Base-by-base conservation (phyloP, 2,329 filamentous ascomycete genomes). In the Colletotrichum sp. region DNA sequence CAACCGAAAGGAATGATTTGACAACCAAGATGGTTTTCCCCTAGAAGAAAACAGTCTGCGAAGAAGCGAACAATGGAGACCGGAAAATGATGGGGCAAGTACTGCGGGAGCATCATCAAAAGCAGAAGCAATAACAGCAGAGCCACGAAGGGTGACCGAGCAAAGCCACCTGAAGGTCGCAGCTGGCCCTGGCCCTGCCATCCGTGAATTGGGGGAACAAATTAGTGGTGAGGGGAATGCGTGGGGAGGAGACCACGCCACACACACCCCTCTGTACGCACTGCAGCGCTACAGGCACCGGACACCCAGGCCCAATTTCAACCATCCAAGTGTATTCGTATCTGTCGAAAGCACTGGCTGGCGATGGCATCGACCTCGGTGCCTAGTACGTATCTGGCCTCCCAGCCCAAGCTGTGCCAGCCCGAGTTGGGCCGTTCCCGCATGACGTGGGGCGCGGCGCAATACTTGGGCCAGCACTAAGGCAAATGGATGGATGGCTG, bases 91-190 rank as follows among this genome's bases (percentile, higher is more conserved):
- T 5, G 64, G 49, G 15, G 64, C 32, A 24, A 67, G 21, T 15
- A 18, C 13, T 8, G 26, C 44, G 65, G 18, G 55, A 36, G 32
- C 62, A 26, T 8, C 64, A 52, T 52, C 44, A 21, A 52, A 39
- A 52, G 28, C 24, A 18, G 32, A 32, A 64, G 15, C 34, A 64
- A 24, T 9, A 15, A 39, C 63, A 24, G 39, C 26, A 44, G 72
- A 68, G 39, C 63, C 57, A 68, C 32, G 63, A 55, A 24, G 44
- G 64, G 57, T 67, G 32, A 67, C 39, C 28, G 44, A 39, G 69
- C 65, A 69, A 76, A 49, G 64, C 74, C 70, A 76, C 74, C 74
- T 74, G 74, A 74, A 76, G 44, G 68, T 68, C 70, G 69, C 73
- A 76, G 69, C 21, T 63, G 26, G 64, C 69, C 73, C 63, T 49